These are phyloP conservation scores for Geotrichum carabidarum DNA, from an alignment of 1,139 yeast genomes.

Conservation along the genomic window DNA sequence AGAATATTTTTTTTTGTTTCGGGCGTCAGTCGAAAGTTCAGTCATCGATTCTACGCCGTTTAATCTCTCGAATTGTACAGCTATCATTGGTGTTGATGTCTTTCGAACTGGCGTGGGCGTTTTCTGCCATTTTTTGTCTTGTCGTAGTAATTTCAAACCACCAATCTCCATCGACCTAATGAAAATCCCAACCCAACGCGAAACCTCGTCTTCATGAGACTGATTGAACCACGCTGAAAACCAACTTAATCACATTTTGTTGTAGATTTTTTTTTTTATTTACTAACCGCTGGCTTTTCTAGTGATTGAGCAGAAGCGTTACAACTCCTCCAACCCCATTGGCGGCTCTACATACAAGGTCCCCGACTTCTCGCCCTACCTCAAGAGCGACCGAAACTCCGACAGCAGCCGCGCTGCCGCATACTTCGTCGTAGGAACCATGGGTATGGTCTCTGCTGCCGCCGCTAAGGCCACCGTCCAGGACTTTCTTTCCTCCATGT, in stretches of 20 bases:
- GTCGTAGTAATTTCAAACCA: not conserved
- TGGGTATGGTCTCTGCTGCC: constrained; percentile 90
- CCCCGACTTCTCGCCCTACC: constrained; percentile 82
- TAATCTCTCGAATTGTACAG: too few species aligned
- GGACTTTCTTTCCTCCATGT: constrained; percentile 86
- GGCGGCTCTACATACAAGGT: constrained; percentile 74
- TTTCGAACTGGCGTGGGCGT: too few species aligned
- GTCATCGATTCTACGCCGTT: too few species aligned
- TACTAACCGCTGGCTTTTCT: constrained; percentile 4
- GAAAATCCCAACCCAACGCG: not conserved
- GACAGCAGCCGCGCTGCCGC: constrained; percentile 80
- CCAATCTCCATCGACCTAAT: constrained; percentile 10
- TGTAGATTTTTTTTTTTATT: constrained; percentile 9
- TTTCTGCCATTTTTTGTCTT: not conserved
- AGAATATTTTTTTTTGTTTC: not conserved
- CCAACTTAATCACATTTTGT: not conserved
- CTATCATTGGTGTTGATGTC: too few species aligned
- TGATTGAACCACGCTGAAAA: not conserved
- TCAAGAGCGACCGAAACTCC: constrained; percentile 64
- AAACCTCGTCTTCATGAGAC: constrained; percentile 13
- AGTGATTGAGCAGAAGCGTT: constrained; percentile 22
- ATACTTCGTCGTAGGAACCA: constrained; percentile 96
- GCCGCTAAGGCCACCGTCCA: constrained; percentile 98
- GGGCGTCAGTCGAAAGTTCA: not conserved
- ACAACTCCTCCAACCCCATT: constrained; percentile 34